These are phyloP conservation scores for Saccharomycopsis fermentans DNA, from an alignment of 805 yeast species.

Conservation along the genomic window DNA sequence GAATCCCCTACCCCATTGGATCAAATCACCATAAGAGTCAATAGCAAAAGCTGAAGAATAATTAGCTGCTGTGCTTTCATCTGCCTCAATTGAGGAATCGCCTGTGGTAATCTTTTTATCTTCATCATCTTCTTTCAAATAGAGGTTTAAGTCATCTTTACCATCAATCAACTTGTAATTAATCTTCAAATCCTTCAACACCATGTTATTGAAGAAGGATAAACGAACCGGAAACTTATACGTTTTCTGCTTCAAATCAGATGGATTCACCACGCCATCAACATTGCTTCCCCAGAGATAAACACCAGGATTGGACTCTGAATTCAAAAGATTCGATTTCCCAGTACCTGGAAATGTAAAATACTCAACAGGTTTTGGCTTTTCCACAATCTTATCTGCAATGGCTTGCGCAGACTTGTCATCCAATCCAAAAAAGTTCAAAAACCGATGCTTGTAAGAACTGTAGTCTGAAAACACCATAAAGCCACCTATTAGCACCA, in stretches of 20 bases:
- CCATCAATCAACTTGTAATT: constrained; percentile 10
- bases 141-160: constrained; percentile 16
- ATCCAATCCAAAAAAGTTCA: constrained; percentile 24
- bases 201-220: constrained; percentile 50
- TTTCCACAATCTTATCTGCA: constrained; percentile 19
- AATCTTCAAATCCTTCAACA: constrained; percentile 47
- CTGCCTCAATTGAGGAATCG: not conserved
- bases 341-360: constrained; percentile 24
- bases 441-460: constrained; percentile 28
- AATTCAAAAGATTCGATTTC: constrained; percentile 20
- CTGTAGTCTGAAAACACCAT: constrained; percentile 29
- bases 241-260: constrained; percentile 22
- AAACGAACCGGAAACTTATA: constrained; percentile 50
- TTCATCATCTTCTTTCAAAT: constrained; percentile 3
- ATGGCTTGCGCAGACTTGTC: constrained; percentile 1
- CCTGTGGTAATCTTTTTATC: constrained; percentile 24
- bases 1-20: constrained; percentile 54
- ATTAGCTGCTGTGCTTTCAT: not conserved
- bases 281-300: constrained; percentile 55
- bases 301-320: constrained; percentile 41
- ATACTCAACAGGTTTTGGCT: constrained; percentile 19
- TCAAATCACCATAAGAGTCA: constrained; percentile 58
- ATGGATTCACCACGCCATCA: constrained; percentile 26
- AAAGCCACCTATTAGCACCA: constrained; percentile 15
- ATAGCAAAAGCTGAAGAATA: constrained; percentile 42